Base-by-base conservation (phyloP, 2,329 filamentous ascomycete genomes). In the Dactylonectria estremocensis region DNA sequence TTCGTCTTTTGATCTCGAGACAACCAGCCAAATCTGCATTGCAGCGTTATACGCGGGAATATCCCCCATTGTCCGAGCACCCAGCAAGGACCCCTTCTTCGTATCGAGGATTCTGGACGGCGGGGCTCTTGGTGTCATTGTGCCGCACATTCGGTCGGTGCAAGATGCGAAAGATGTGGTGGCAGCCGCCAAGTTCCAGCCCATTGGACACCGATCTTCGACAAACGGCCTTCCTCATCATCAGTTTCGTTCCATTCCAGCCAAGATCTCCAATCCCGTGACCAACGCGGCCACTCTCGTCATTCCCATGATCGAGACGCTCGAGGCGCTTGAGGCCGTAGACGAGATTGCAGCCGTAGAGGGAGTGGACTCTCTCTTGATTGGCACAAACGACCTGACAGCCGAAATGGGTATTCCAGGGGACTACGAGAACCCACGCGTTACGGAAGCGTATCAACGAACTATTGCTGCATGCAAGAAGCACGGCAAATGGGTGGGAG, bases 371-470 rank as follows among this genome's bases (percentile, higher is more conserved):
- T 79, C 75, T 1, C 71, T 85, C 1, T 73, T 85, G 3, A 79
- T 85, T 20, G 83, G 84, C 6, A 81, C 82, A 1, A 85, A 85
- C 55, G 84, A 85, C 63, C 71, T 85, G 55, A 81, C 76, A 20
- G 79, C 80, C 1, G 83, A 85, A 48, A 77, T 85, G 74, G 83
- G 83, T 0, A 83, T 74, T 1, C 71, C 71, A 0, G 72, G 72
- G 2, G 72, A 74, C 24, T 74, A 72, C 8, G 72, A 74, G 59
- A 74, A 74, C 20, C 72, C 69, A 8, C 64, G 67, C 10, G 59
- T 74, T 2, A 74, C 71, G 0, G 72, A 74, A 18, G 72, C 71
- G 14, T 74, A 81, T 7, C 69, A 78, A 45, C 80, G 79, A 63
- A 79, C 78, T 3, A 80, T 82, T 16, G 69, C 71, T 5, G 83